Evolutionary conservation across 352 stramenopile genomes (phyloP).

Genomic region (Phytopythium montanum): DNA sequence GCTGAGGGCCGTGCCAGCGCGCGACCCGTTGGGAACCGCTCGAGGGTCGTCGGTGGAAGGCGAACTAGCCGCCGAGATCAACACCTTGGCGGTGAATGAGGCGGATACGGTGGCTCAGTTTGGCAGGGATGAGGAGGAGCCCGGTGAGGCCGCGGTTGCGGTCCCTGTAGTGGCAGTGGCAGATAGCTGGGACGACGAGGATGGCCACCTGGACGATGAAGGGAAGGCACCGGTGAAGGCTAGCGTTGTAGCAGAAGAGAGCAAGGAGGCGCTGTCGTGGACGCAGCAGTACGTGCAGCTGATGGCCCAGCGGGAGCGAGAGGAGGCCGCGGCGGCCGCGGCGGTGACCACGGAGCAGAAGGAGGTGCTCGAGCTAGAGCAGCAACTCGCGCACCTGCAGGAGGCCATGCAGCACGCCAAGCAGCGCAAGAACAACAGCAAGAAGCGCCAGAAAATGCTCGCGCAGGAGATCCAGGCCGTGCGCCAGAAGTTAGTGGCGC

Average conservation of each 20-base stretch:
- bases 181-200: slow-evolving; percentile 8
- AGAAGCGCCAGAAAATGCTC: slow-evolving; percentile 40
- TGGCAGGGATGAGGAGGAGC: slow-evolving; percentile 10
- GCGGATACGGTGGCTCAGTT: not conserved
- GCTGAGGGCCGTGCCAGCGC: slow-evolving; percentile 31
- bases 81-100: not conserved
- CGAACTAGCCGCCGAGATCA: slow-evolving; percentile 30
- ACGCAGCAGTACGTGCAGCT: slow-evolving; percentile 71
- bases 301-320: slow-evolving; percentile 43
- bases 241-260: slow-evolving; percentile 11
- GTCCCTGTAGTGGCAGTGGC: not conserved
- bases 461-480: slow-evolving; percentile 19
- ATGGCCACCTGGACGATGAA: slow-evolving; percentile 4
- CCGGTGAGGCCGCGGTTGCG: not conserved
- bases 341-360: slow-evolving; percentile 34
- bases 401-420: slow-evolving; percentile 34
- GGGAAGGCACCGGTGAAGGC: not conserved
- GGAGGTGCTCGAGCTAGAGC: slow-evolving; percentile 43
- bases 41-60: slow-evolving; percentile 10
- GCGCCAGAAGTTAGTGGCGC: slow-evolving; percentile 15
- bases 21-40: slow-evolving; percentile 2
- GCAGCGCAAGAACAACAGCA: slow-evolving; percentile 58
- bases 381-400: slow-evolving; percentile 35
- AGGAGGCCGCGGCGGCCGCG: slow-evolving; percentile 29
- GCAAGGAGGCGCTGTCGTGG: slow-evolving; percentile 52